phyloP scores from a whole-genome alignment of 2,329 filamentous ascomycete genomes.

The Huntiella decipiens region DNA sequence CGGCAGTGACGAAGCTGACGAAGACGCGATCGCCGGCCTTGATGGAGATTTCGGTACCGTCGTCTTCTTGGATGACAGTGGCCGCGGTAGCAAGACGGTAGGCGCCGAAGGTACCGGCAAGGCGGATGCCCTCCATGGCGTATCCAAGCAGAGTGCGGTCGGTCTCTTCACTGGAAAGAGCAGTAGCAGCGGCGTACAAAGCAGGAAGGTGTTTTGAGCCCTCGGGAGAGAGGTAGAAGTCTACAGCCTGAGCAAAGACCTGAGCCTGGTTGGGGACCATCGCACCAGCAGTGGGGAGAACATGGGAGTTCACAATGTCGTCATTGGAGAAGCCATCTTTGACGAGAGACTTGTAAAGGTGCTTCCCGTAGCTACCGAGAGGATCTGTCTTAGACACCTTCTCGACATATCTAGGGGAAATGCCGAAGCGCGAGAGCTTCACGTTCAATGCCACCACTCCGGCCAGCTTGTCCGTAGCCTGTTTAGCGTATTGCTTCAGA shows the following conservation, averaged over 20 bases:
- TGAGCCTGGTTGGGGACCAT: conserved; percentile 54
- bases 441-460: conserved; percentile 44
- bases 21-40: conserved; percentile 41
- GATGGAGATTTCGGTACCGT: conserved; percentile 31
- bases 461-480: conserved; percentile 39
- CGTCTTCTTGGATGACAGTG: conserved; percentile 26
- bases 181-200: conserved; percentile 39
- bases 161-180: conserved; percentile 33
- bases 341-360: conserved; percentile 44
- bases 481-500: conserved; percentile 36
- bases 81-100: conserved; percentile 34
- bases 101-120: conserved; percentile 42
- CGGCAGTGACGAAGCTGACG: conserved; percentile 40
- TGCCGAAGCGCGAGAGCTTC: conserved; percentile 32
- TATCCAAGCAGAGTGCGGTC: conserved; percentile 50
- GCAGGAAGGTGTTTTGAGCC: conserved; percentile 37
- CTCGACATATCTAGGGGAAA: conserved; percentile 35
- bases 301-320: conserved; percentile 52
- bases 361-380: conserved; percentile 43
- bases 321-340: conserved; percentile 42
- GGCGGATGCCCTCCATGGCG: conserved; percentile 50
- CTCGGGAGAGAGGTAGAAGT: conserved; percentile 47
- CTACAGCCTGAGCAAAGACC: conserved; percentile 53
- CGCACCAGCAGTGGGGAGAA: conserved; percentile 46
- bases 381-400: conserved; percentile 30